phyloP scores from a whole-genome alignment of 805 yeast species.

The Metschnikowia matae region DNA sequence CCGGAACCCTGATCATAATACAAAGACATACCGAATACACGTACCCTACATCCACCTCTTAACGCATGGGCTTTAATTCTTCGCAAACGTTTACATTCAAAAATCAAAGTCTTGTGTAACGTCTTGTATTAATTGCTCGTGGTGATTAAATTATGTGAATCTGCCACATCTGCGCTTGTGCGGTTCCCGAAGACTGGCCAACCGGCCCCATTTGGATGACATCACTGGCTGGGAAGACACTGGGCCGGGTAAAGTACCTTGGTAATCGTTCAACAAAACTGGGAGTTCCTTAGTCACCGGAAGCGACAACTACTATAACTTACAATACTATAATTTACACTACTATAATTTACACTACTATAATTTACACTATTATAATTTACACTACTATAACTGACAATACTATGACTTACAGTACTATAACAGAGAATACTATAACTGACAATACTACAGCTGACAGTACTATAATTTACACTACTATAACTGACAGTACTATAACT shows the following conservation, averaged over 20 bases:
- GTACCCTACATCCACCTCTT: constrained; percentile 87
- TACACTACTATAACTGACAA: no score
- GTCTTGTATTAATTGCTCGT: neutral
- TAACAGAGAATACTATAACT: no score
- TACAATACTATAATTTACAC: no score
- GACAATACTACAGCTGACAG: no score
- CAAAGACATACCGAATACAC: constrained; percentile 95
- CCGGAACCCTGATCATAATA: constrained; percentile 66
- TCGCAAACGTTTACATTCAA: no score
- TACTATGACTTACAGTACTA: no score
- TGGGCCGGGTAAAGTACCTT: constrained; percentile 74
- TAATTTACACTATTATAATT: no score
- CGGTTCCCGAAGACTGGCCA: constrained; percentile 38
- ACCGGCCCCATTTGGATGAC: constrained; percentile 22
- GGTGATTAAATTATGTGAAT: constrained; percentile 2
- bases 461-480: no score
- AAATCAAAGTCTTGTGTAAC: neutral
- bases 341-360: no score
- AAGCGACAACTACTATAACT: constrained; percentile 19
- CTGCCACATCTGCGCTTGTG: constrained; percentile 30
- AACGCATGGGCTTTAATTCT: no score
- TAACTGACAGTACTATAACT: no score
- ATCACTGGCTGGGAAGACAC: constrained; percentile 22
- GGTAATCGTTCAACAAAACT: constrained; percentile 65
- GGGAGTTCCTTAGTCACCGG: constrained; percentile 50